Conservation (phyloP, 352 stramenopile genomes). For the Globisporangium polare region DNA sequence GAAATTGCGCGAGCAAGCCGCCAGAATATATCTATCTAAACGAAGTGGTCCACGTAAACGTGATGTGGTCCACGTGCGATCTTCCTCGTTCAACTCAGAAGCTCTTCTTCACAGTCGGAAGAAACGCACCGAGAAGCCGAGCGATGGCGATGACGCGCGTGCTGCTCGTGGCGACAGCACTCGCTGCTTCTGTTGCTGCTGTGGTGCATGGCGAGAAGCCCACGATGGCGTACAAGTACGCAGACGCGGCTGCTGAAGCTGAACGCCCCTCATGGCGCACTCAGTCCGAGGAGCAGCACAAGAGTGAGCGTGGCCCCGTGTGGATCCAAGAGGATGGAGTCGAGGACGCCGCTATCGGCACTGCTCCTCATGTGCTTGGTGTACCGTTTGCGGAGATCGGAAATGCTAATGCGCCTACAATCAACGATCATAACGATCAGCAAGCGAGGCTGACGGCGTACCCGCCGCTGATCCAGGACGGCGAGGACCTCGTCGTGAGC, state of each 20-base stretch:
- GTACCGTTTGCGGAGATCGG: neutral
- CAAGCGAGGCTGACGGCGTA: constrained; percentile 9
- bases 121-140: too few relatives aligned
- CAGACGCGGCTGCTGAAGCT: neutral
- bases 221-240: constrained; percentile 1
- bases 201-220: neutral
- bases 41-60: neutral
- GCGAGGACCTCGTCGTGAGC: constrained; percentile 68
- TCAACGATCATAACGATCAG: neutral
- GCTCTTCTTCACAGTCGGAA: too few relatives aligned
- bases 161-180: neutral
- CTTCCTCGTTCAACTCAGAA: too few relatives aligned
- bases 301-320: neutral
- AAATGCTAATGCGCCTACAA: neutral
- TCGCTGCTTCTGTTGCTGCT: neutral
- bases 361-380: neutral
- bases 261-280: constrained; percentile 5
- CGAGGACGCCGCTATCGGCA: neutral
- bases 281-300: constrained; percentile 1
- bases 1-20: neutral
- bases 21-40: too few relatives aligned
- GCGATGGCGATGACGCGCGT: neutral
- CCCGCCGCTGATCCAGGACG: constrained; percentile 38
- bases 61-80: too few relatives aligned
- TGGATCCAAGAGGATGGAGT: constrained; percentile 5